Base-by-base conservation (phyloP, 2,329 filamentous ascomycete species). In the Microdochium trichocladiopsis region DNA sequence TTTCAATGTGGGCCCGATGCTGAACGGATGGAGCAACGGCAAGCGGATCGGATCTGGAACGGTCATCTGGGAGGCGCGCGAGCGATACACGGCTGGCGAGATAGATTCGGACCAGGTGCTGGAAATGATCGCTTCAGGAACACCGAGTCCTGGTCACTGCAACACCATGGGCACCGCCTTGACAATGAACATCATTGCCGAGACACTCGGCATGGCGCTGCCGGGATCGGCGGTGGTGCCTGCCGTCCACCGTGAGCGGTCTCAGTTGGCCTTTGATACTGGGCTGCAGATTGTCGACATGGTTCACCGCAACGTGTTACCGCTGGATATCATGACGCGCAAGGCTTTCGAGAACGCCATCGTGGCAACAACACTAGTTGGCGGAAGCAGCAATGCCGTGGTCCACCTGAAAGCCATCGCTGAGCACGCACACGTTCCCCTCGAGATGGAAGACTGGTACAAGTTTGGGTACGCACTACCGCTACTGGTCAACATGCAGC, bases 291-390 rank as follows among this genome's bases (percentile, higher is more conserved):
- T 78, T 43, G 74, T 78, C 23, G 73, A 74, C 50, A 77, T 78
- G 74, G 73, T 78, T 3, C 62, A 69, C 24, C 61, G 66, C 24
- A 73, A 79, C 58, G 66, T 71, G 25, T 76, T 73, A 54, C 78
- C 78, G 2, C 76, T 71, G 56, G 77, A 81, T 53, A 75, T 81
- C 58, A 72, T 81, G 72, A 80, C 77, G 1, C 68, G 76, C 3
- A 62, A 74, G 52, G 76, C 78, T 1, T 81, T 82, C 52, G 77
- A 81, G 63, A 82, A 81, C 54, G 77, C 75, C 6, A 77, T 82
- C 25, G 73, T 75, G 5, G 71, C 70, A 43, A 80, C 79, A 55
- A 77, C 75, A 2, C 77, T 78, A 21, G 78, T 81, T 51, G 78
- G 78, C 24, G 78, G 78, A 14, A 78, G 74, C 55, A 80, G 78